Conservation (phyloP, 495 filamentous ascomycete species). For the Neurospora tetraspora region DNA sequence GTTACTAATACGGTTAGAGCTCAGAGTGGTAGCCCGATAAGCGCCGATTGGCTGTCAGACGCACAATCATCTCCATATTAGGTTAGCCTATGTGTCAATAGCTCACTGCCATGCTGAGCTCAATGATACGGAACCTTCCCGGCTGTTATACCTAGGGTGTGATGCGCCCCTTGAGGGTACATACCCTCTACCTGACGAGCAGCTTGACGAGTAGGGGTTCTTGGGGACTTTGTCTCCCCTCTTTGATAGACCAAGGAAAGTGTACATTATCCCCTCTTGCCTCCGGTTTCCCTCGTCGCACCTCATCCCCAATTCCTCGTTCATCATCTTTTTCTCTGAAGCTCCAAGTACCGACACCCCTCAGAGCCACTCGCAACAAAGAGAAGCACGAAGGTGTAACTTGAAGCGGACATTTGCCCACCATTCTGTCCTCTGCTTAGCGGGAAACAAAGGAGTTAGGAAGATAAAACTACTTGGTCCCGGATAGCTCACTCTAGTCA, state of each 20-base stretch:
- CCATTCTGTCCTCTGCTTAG: not conserved
- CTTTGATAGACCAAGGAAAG: not conserved
- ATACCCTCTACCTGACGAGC: not conserved
- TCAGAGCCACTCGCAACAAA: not conserved
- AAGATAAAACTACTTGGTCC: not conserved
- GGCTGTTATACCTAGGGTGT: not conserved
- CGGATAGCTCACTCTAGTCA: not conserved
- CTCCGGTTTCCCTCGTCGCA: not conserved
- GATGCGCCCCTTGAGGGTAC: not conserved
- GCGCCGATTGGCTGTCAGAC: not conserved
- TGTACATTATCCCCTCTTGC: not conserved
- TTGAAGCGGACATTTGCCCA: not conserved
- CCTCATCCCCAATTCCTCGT: not conserved
- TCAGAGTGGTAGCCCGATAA: not conserved
- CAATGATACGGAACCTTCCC: not conserved
- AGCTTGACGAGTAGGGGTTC: not conserved
- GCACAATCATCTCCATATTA: not conserved
- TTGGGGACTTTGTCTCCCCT: not conserved
- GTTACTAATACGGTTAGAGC: not conserved
- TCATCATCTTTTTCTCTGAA: not conserved
- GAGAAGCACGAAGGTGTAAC: not conserved
- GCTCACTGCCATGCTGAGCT: not conserved
- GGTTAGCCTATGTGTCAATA: not conserved
- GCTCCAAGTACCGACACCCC: not conserved
- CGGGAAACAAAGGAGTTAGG: not conserved